Evolutionary conservation across 2,329 filamentous ascomycete genomes (phyloP), one percentile per base, ranked within the genome.

Genomic region (Neofusicoccum sp.): DNA sequence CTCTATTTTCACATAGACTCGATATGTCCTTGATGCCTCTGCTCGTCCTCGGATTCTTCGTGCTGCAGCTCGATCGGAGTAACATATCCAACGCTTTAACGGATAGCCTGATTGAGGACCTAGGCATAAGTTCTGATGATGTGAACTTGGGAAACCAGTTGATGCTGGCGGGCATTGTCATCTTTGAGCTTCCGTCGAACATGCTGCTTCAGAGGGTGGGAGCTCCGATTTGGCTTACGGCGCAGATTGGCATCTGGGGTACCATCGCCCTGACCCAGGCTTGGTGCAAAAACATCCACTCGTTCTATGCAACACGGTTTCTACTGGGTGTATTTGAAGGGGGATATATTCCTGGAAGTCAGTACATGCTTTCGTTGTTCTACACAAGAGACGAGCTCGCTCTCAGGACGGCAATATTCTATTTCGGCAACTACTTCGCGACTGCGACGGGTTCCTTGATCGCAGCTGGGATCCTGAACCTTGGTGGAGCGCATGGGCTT

Each of bases 171-270:
- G 73, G 74, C 54, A 69, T 75, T 44, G 59, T 74, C 4, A 26
- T 61, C 24, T 43, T 49, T 16, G 60, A 61, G 43, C n/a, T 61
- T 6, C 53, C 41, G 20, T 49, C 41, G 24, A 62, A 59, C 54
- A 26, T 62, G 2, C 20, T 59, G 12, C 63, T 74, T 1, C 64
- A 69, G 31, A 62, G 63, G 1, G 34, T 72, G 11, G 72, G 72
- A 4, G 67, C 73, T 3, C 65, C 65, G 36, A 65, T 60, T 47
- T 75, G 70, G 68, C 61, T 75, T 1, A 65, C 71, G 0, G 49
- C 58, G 2, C 72, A 76, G 63, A 68, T 76, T 24, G 44, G 73
- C 24, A 63, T 70, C 14, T 76, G 76, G 73, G 71, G 71, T 4
- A 58, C 69, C 3, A 67, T 75, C 16, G 67, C 67, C 16, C 69